These are phyloP conservation scores for Penicillium sp. DNA, from an alignment of 2,329 filamentous ascomycete species.

Conservation along the genomic window DNA sequence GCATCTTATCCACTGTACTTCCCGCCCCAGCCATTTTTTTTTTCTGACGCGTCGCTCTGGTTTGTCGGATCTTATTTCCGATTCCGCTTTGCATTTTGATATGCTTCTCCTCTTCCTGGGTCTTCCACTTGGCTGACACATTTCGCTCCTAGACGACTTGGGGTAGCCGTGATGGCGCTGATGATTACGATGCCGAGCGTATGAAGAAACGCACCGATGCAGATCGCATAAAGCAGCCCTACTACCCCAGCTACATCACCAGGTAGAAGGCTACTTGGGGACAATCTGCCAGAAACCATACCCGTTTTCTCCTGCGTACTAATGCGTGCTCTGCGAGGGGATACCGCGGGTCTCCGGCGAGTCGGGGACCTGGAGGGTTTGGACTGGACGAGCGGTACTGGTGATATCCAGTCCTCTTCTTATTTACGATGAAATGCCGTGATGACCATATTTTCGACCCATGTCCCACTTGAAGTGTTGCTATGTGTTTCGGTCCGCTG, in stretches of 20 bases:
- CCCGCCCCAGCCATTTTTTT: conserved; percentile 13
- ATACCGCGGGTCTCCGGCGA: neutral
- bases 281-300: conserved; percentile 1
- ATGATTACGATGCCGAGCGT: conserved; percentile 71
- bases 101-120: conserved; percentile 4
- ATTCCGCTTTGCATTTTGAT: neutral
- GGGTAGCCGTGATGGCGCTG: conserved; percentile 89
- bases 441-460: conserved; percentile 18
- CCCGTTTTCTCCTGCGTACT: neutral
- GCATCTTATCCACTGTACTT: conserved; percentile 16
- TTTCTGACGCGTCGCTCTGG: neutral
- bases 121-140: conserved; percentile 11
- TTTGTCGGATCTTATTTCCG: neutral
- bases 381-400: neutral
- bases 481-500: conserved; percentile 12
- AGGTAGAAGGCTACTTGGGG: conserved; percentile 17
- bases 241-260: conserved; percentile 30
- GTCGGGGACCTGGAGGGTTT: neutral
- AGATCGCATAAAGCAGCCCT: conserved; percentile 32
- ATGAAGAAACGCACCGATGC: conserved; percentile 48
- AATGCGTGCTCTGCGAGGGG: conserved; percentile 1
- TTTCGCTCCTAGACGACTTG: conserved; percentile 68
- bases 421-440: conserved; percentile 26
- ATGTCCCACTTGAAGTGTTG: conserved; percentile 8
- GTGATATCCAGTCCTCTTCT: neutral